Evolutionary conservation across 345 rosid genomes (phyloP).

Genomic region (Erysimum cheiranthoides): DNA sequence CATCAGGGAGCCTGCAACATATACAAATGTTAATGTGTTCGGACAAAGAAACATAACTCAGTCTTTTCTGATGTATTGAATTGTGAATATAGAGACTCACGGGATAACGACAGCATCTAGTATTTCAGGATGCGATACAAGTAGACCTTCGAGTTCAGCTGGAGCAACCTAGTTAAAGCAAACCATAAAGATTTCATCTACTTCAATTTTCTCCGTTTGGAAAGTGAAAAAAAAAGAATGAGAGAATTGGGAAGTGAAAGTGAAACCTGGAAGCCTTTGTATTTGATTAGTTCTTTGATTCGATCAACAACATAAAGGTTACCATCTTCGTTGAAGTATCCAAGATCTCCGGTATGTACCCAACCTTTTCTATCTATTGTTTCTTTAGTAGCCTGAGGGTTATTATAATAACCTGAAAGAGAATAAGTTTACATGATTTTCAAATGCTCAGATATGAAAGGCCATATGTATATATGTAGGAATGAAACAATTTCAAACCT

Average conservation of each 20-base stretch:
- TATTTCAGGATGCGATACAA: constrained; percentile 86
- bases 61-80: background rate
- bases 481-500: constrained; percentile 38
- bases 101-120: constrained; percentile 91
- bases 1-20: constrained; percentile 74
- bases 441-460: background rate
- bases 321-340: constrained; percentile 82
- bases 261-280: constrained; percentile 88
- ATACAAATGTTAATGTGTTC: background rate
- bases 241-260: constrained; percentile 14
- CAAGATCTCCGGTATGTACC: constrained; percentile 95
- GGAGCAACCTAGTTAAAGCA: constrained; percentile 78
- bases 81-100: constrained; percentile 53
- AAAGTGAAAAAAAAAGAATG: constrained; percentile 9
- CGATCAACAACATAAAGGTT: constrained; percentile 77
- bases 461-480: background rate
- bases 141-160: constrained; percentile 95
- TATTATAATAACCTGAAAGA: constrained; percentile 77
- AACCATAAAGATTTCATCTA: background rate
- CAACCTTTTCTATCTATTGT: constrained; percentile 82
- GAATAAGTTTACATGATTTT: background rate
- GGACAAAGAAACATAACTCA: background rate
- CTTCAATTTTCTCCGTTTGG: background rate
- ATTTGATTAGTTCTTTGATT: constrained; percentile 92
- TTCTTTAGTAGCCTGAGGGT: constrained; percentile 75